Conservation (phyloP, 106 monocot species). For the Xerophyta viscosa region DNA sequence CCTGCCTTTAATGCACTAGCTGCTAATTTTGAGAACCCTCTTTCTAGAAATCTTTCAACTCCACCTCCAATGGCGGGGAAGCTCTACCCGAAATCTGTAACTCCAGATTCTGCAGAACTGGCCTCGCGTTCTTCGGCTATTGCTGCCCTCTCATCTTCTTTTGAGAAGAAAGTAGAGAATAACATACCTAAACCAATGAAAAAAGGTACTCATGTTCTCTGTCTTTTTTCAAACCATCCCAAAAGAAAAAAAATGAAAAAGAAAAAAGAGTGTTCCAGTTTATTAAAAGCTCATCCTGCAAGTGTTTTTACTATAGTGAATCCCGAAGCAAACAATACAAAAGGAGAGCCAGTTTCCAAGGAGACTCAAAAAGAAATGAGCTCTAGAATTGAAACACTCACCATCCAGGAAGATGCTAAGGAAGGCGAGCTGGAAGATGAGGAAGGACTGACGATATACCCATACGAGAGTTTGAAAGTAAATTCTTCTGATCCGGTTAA, state of each 20-base stretch:
- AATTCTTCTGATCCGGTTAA: slow-evolving; percentile 43
- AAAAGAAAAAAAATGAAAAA: no score
- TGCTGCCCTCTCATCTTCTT: slow-evolving; percentile 47
- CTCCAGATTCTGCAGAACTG: slow-evolving; percentile 27
- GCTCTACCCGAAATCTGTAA: slow-evolving; percentile 39
- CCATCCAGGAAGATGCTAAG: slow-evolving; percentile 45
- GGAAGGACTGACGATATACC: slow-evolving; percentile 34
- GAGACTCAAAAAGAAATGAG: slow-evolving; percentile 23
- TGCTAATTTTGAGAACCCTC: slow-evolving; percentile 75
- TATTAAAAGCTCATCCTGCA: neutral
- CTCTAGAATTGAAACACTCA: slow-evolving; percentile 34
- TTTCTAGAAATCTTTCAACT: slow-evolving; percentile 71
- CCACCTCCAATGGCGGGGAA: slow-evolving; percentile 68
- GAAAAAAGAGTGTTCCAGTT: no score
- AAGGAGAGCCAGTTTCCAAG: slow-evolving; percentile 28
- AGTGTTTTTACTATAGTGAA: slow-evolving; percentile 22
- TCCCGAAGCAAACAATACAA: slow-evolving; percentile 25
- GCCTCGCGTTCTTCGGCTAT: slow-evolving; percentile 48
- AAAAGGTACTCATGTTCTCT: slow-evolving; percentile 38
- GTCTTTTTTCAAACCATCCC: neutral
- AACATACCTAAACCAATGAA: slow-evolving; percentile 36
- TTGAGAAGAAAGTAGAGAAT: slow-evolving; percentile 36
- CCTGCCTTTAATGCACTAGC: slow-evolving; percentile 84
- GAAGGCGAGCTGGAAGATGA: slow-evolving; percentile 42
- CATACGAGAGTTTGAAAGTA: slow-evolving; percentile 55